Evolutionary conservation across 345 rosid genomes (phyloP).

Genomic region (Geranium rotundifolium): DNA sequence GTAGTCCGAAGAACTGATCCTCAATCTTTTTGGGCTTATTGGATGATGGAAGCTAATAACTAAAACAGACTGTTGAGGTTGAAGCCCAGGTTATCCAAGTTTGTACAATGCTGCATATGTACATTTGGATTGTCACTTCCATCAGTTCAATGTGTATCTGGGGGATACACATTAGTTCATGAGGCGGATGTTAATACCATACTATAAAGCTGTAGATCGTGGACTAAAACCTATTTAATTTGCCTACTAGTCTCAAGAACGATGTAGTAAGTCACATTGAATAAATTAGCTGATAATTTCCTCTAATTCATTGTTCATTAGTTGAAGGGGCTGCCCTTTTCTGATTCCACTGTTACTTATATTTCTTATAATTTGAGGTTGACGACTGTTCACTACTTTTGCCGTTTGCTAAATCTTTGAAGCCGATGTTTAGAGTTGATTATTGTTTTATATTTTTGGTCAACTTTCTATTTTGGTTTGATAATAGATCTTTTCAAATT

Average conservation of each 20-base stretch:
- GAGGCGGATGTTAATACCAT: neutral
- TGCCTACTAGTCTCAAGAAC: neutral
- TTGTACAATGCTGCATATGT: neutral
- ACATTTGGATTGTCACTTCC: neutral
- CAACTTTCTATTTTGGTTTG: neutral
- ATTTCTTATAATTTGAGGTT: neutral
- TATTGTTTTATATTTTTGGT: neutral
- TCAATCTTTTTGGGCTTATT: neutral
- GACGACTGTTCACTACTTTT: neutral
- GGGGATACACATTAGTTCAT: neutral
- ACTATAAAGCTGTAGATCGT: neutral
- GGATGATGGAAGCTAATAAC: neutral
- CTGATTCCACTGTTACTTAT: neutral
- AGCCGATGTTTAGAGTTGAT: neutral
- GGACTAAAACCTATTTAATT: neutral
- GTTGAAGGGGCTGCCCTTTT: too few species aligned
- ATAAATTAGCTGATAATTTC: neutral
- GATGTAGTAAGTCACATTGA: neutral
- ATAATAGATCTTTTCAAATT: slow-evolving; percentile 50
- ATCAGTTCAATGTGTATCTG: neutral
- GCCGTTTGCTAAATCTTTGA: neutral
- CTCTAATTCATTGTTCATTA: neutral
- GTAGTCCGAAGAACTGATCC: neutral
- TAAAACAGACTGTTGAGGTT: neutral
- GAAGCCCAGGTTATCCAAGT: neutral